These are phyloP conservation scores for Penicillium flavigenum DNA, from an alignment of 495 filamentous ascomycete species.

Conservation along the genomic window DNA sequence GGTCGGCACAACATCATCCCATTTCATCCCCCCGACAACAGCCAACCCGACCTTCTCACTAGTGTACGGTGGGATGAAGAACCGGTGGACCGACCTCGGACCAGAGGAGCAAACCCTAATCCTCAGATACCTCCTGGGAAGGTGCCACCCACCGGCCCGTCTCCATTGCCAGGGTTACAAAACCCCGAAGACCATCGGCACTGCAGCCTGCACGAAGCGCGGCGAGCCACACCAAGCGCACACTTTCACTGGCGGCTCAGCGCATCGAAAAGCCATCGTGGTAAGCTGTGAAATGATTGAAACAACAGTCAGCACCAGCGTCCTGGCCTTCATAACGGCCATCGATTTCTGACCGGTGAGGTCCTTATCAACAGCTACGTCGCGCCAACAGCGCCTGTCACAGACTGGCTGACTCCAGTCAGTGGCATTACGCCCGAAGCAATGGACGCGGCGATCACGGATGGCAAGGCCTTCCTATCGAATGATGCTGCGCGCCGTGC, in stretches of 20 bases:
- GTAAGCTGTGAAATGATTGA: background rate
- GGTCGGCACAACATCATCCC: background rate
- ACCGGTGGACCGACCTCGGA: background rate
- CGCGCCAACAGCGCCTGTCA: background rate
- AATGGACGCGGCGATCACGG: background rate
- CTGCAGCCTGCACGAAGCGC: background rate
- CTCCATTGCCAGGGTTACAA: background rate
- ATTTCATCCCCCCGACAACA: background rate
- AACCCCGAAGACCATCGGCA: background rate
- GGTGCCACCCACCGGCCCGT: background rate
- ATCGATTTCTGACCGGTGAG: background rate
- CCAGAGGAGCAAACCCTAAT: background rate
- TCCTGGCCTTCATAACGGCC: background rate
- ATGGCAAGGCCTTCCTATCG: background rate
- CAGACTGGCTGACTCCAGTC: background rate
- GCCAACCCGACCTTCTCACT: background rate
- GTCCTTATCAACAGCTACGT: background rate
- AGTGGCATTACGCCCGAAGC: background rate
- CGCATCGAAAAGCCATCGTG: background rate
- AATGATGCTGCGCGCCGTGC: background rate
- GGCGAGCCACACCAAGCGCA: background rate
- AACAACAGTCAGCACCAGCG: background rate
- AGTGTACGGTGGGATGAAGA: background rate
- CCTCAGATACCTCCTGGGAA: background rate
- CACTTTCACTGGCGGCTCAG: background rate